Conservation (phyloP, 495 filamentous ascomycete genomes). For the Choiromyces venosus region DNA sequence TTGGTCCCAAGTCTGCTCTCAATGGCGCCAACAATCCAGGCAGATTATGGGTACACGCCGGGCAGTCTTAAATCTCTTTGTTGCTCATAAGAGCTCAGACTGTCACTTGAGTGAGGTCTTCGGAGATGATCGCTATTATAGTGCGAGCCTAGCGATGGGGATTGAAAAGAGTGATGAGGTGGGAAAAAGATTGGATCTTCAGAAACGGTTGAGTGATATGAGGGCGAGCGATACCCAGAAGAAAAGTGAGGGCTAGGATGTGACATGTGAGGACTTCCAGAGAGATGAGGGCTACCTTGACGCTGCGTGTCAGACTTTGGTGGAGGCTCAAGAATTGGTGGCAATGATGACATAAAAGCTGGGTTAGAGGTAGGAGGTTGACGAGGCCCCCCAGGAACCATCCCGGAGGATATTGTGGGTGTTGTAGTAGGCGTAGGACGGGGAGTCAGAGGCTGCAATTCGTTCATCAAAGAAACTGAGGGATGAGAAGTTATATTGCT, state of each 20-base stretch:
- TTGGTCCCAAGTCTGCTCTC: not conserved
- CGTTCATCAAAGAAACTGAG: constrained; percentile 67
- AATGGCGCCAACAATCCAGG: not conserved
- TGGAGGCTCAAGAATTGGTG: constrained; percentile 82
- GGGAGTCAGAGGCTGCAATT: constrained; percentile 69
- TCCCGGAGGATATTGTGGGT: constrained; percentile 56
- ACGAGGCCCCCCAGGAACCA: constrained; percentile 46
- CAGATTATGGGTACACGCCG: not conserved
- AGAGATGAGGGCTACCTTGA: constrained; percentile 37
- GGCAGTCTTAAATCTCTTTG: not conserved
- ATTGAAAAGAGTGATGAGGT: constrained; percentile 37
- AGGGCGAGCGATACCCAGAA: constrained; percentile 39
- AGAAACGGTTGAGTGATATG: constrained; percentile 35
- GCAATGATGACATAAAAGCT: constrained; percentile 61
- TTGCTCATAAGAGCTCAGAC: constrained; percentile 24
- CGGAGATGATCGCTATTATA: constrained; percentile 30
- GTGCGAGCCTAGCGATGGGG: constrained; percentile 30
- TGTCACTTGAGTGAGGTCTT: constrained; percentile 32
- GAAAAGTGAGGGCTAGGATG: constrained; percentile 37
- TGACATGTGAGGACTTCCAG: constrained; percentile 26
- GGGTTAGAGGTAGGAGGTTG: constrained; percentile 56
- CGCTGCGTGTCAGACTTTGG: constrained; percentile 58
- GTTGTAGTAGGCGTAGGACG: constrained; percentile 61
- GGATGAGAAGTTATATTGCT: constrained; percentile 63
- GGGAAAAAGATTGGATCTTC: constrained; percentile 40